A percentile compares a stretch with the other conserved stretches of the same genome.
phyloP scores from a whole-genome alignment of 2,329 filamentous ascomycete species.

The Lasiodiplodia theobromae region DNA sequence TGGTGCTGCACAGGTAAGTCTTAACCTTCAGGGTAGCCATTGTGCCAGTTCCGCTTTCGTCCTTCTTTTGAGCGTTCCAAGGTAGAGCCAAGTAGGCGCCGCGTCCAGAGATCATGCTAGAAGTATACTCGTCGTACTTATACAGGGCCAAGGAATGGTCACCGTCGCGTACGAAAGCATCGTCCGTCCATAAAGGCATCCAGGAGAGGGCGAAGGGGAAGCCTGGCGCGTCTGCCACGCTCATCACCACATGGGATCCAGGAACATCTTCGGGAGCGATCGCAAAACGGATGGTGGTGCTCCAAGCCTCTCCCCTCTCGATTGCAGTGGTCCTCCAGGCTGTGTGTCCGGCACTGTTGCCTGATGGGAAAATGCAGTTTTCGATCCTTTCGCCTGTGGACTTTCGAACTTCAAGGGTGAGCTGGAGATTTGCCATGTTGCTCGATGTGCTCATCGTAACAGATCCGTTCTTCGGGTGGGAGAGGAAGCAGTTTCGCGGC shows the following conservation, averaged over 20 bases:
- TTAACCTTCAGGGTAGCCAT: constrained; percentile 80
- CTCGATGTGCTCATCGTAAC: constrained; percentile 72
- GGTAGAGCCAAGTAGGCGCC: constrained; percentile 87
- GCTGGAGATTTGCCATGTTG: constrained; percentile 77
- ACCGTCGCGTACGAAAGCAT: constrained; percentile 89
- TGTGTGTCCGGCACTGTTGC: constrained; percentile 78
- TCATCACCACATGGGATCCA: constrained; percentile 86
- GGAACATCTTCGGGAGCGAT: constrained; percentile 81
- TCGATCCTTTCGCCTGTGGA: constrained; percentile 82
- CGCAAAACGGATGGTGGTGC: constrained; percentile 82
- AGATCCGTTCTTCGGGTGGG: constrained; percentile 79
- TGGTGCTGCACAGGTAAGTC: constrained; percentile 92
- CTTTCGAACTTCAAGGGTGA: constrained; percentile 87
- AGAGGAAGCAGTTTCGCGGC: constrained; percentile 68
- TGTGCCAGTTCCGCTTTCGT: constrained; percentile 75
- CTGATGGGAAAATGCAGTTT: constrained; percentile 84
- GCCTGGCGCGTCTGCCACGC: constrained; percentile 83
- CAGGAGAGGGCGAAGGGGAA: constrained; percentile 91
- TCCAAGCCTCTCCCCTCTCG: constrained; percentile 83
- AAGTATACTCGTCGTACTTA: constrained; percentile 89
- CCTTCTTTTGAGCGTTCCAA: constrained; percentile 79
- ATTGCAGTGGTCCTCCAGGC: constrained; percentile 87
- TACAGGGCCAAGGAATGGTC: constrained; percentile 83
- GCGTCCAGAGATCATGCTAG: constrained; percentile 73
- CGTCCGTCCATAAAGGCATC: constrained; percentile 91